Evolutionary conservation across 2,329 filamentous ascomycete genomes (phyloP).

Genomic region (Aspergillus sp.): DNA sequence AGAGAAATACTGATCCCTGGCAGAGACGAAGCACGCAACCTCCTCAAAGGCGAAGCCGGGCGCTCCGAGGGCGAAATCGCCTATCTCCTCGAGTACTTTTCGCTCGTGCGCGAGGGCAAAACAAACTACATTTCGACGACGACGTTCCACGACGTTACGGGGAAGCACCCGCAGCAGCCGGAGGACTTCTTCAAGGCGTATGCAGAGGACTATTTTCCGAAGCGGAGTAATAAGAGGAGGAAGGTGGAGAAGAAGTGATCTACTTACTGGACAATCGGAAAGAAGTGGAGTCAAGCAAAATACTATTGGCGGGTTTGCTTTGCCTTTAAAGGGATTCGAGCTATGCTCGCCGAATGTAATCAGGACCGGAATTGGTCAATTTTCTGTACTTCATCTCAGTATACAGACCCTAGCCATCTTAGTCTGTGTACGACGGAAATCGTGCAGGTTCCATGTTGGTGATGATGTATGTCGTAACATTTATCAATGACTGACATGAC

Average conservation of each 20-base stretch:
- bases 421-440: too few relatives aligned
- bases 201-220: slow-evolving; percentile 40
- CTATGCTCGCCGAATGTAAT: too few relatives aligned
- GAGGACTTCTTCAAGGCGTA: slow-evolving; percentile 57
- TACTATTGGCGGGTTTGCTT: too few relatives aligned
- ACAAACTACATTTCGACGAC: slow-evolving; percentile 59
- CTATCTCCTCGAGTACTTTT: slow-evolving; percentile 59
- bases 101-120: slow-evolving; percentile 57
- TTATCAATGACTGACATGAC: too few relatives aligned
- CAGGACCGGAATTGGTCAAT: too few relatives aligned
- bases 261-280: too few relatives aligned
- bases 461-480: too few relatives aligned
- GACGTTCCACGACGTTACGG: slow-evolving; percentile 56
- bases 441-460: too few relatives aligned
- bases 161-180: slow-evolving; percentile 51
- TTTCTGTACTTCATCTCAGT: too few relatives aligned
- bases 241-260: neutral
- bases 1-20: neutral
- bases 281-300: too few relatives aligned
- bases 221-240: slow-evolving; percentile 8
- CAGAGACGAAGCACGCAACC: slow-evolving; percentile 39
- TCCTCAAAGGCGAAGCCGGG: slow-evolving; percentile 44
- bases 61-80: slow-evolving; percentile 49
- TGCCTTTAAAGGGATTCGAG: too few relatives aligned
- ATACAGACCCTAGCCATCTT: too few relatives aligned